A percentile compares a stretch with the other conserved stretches of the same genome.
phyloP scores from a whole-genome alignment of 2,329 filamentous ascomycete genomes.

The Thielaviopsis populi region DNA sequence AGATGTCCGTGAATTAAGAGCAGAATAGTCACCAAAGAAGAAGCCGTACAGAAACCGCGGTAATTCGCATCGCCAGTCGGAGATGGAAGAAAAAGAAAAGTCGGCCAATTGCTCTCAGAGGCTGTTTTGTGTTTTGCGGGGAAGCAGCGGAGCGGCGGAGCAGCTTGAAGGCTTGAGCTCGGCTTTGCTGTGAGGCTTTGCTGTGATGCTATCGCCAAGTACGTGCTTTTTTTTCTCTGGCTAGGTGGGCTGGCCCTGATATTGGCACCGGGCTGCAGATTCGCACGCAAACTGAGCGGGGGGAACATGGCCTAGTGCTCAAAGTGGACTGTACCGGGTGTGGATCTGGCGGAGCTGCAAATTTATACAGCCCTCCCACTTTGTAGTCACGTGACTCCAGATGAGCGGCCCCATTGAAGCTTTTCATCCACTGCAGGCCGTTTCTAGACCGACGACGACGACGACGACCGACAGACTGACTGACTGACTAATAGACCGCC shows the following conservation, averaged over 20 bases:
- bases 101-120: background rate
- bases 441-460: no score
- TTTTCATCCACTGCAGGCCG: background rate
- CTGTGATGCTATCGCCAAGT: background rate
- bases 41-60: background rate
- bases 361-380: background rate
- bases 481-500: no score
- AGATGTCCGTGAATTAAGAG: background rate
- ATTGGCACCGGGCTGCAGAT: background rate
- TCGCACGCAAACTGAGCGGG: no score
- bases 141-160: no score
- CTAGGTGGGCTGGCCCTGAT: no score
- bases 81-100: background rate
- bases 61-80: background rate
- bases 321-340: background rate
- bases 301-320: no score
- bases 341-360: background rate
- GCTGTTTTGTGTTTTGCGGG: background rate
- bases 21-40: background rate
- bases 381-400: background rate
- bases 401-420: background rate
- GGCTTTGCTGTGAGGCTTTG: background rate
- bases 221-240: background rate
- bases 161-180: background rate
- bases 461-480: no score